Percentiles rank a stretch among this genome's conserved stretches.
Evolutionary conservation across 108 stramenopile genomes (phyloP).

Genomic region (Thalassiosira profunda): DNA sequence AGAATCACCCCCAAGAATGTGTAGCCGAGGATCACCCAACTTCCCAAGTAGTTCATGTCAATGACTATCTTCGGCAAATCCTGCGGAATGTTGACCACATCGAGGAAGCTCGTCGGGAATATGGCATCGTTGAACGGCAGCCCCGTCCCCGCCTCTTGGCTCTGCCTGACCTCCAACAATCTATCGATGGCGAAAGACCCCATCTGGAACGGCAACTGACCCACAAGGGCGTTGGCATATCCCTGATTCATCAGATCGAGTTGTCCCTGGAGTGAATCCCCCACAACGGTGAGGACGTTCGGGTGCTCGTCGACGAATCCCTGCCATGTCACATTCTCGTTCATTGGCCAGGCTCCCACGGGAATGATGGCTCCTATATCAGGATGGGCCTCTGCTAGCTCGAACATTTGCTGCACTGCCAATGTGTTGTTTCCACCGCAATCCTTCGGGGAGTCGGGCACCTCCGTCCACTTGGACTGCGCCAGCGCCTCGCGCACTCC

Average conservation of each 20-base stretch:
- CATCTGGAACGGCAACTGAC: constrained; percentile 50
- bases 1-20: too few relatives aligned
- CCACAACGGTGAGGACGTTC: constrained; percentile 3
- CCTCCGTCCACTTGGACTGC: constrained; percentile 7
- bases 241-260: constrained; percentile 18
- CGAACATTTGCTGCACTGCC: constrained; percentile 7
- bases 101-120: too few relatives aligned
- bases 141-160: too few relatives aligned
- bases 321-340: not conserved
- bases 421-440: not conserved
- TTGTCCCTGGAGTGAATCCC: constrained; percentile 17
- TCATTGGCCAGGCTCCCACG: constrained; percentile 18
- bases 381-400: constrained; percentile 7
- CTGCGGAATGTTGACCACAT: too few relatives aligned
- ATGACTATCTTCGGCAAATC: too few relatives aligned
- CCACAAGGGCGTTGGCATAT: constrained; percentile 51
- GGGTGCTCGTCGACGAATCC: constrained; percentile 8
- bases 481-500: constrained; percentile 14
- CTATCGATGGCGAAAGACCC: too few relatives aligned
- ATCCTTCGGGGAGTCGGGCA: constrained; percentile 9
- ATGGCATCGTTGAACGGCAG: too few relatives aligned
- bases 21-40: too few relatives aligned
- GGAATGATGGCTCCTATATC: constrained; percentile 8
- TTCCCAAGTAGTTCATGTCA: too few relatives aligned
- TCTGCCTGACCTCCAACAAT: too few relatives aligned